Percentiles rank a stretch among this genome's conserved stretches.
Evolutionary conservation across 2,329 filamentous ascomycete species (phyloP).

Genomic region (Fusarium xylarioides): DNA sequence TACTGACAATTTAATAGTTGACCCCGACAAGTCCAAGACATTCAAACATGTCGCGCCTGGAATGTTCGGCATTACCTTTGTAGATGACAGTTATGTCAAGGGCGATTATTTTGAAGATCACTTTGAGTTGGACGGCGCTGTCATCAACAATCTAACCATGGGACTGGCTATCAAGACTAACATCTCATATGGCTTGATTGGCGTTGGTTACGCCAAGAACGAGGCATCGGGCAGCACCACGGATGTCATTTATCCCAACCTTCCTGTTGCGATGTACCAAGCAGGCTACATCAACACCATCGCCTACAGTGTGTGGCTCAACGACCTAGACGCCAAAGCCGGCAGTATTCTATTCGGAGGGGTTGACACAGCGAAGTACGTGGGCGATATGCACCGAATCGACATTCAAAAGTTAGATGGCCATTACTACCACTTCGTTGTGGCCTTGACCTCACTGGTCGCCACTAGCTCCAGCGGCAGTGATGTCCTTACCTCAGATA

Average conservation of each 20-base stretch:
- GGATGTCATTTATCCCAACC: slow-evolving; percentile 59
- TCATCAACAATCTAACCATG: slow-evolving; percentile 65
- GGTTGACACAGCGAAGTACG: slow-evolving; percentile 79
- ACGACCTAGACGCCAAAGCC: slow-evolving; percentile 66
- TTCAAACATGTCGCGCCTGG: slow-evolving; percentile 54
- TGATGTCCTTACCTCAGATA: slow-evolving; percentile 54
- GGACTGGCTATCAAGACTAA: slow-evolving; percentile 64
- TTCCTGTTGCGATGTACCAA: slow-evolving; percentile 71
- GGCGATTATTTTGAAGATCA: slow-evolving; percentile 69
- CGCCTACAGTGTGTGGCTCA: slow-evolving; percentile 77
- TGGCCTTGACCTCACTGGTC: slow-evolving; percentile 58
- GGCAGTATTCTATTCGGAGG: slow-evolving; percentile 83
- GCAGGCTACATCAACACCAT: slow-evolving; percentile 71
- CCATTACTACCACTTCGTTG: slow-evolving; percentile 57
- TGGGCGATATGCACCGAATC: slow-evolving; percentile 69
- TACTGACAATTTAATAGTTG: slow-evolving; percentile 52
- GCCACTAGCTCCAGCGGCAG: slow-evolving; percentile 60
- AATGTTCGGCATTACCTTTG: slow-evolving; percentile 68
- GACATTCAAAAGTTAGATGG: slow-evolving; percentile 59
- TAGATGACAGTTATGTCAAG: slow-evolving; percentile 64
- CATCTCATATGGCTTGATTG: slow-evolving; percentile 66
- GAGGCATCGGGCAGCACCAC: slow-evolving; percentile 54
- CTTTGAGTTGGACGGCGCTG: slow-evolving; percentile 63
- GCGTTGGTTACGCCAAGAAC: slow-evolving; percentile 67
- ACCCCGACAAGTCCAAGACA: slow-evolving; percentile 55